Evolutionary conservation across 352 stramenopile genomes (phyloP), one percentile per base, ranked within the genome.

Genomic region (Vaucheria bursata): DNA sequence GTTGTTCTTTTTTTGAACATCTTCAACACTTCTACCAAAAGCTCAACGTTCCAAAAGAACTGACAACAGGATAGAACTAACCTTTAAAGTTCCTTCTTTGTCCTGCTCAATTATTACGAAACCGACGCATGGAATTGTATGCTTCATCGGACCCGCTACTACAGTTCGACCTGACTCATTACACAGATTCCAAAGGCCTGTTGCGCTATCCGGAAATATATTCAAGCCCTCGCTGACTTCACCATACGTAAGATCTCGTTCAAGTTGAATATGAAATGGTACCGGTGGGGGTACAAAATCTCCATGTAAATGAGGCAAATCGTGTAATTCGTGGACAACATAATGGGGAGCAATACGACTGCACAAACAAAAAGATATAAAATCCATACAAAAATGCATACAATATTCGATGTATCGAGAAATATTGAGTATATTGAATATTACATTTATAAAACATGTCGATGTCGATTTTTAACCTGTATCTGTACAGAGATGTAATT

Each of bases 41-140:
- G n/a, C n/a, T n/a, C n/a, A n/a, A n/a, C n/a, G n/a, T n/a, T n/a
- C n/a, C n/a, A n/a, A n/a, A n/a, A n/a, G n/a, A n/a, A n/a, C n/a
- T n/a, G n/a, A n/a, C n/a, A n/a, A n/a, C n/a, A n/a, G n/a, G n/a
- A n/a, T n/a, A n/a, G n/a, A n/a, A n/a, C n/a, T 79, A 52, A 81
- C 76, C 76, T 72, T 49, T 50, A 94, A 73, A 39, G 85, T 77
- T 49, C 89, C 89, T 2, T 87, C 86, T 35, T 79, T 81, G 66
- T 85, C 80, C 45, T 85, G 38, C 79, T 95, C 91, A 53, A 88
- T 80, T 3, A 94, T 80, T 18, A 92, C 86, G 79, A 92, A 96
- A 33, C 91, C 91, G 12, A 96, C 84, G 73, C 88, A 93, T 5
- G 89, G 89, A 18, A 90, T 76, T 25, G 87, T 88, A 82, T 94